These are phyloP conservation scores for Panicum virgatum DNA, from an alignment of 202 grass and related monocot species.

Conservation along the genomic window DNA sequence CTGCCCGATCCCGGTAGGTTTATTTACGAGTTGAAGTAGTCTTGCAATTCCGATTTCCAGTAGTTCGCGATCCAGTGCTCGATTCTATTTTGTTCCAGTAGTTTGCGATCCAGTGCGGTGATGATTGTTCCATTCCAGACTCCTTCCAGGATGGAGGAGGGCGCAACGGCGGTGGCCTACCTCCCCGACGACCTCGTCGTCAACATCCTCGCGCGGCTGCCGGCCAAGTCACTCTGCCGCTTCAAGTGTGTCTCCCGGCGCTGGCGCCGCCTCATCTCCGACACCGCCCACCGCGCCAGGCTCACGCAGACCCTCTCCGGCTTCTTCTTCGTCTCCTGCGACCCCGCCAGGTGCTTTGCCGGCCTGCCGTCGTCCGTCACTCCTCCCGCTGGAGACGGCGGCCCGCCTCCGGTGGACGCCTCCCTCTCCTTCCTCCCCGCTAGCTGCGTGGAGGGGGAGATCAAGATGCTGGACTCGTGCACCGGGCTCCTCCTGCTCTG, in stretches of 20 bases:
- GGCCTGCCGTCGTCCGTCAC: not conserved
- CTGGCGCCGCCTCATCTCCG: constrained; percentile 33
- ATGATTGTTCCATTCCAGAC: no score
- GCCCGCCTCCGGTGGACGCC: not conserved
- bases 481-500: constrained; percentile 17
- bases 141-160: not conserved
- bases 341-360: not conserved
- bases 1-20: no score
- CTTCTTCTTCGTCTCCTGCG: not conserved
- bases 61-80: no score
- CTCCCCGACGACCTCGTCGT: constrained; percentile 27
- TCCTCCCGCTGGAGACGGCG: not conserved
- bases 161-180: not conserved
- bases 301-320: constrained; percentile 1
- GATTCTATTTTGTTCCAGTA: no score
- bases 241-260: constrained; percentile 28
- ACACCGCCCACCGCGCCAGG: no score
- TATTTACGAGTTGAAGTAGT: no score
- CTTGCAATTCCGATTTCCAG: no score
- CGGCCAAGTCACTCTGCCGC: constrained; percentile 18
- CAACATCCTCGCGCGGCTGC: constrained; percentile 20
- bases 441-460: not conserved
- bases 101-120: no score
- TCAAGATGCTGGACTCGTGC: constrained; percentile 12
- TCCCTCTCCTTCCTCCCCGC: not conserved